Evolutionary conservation across 345 rosid species (phyloP).

Genomic region (Psidium guajava): DNA sequence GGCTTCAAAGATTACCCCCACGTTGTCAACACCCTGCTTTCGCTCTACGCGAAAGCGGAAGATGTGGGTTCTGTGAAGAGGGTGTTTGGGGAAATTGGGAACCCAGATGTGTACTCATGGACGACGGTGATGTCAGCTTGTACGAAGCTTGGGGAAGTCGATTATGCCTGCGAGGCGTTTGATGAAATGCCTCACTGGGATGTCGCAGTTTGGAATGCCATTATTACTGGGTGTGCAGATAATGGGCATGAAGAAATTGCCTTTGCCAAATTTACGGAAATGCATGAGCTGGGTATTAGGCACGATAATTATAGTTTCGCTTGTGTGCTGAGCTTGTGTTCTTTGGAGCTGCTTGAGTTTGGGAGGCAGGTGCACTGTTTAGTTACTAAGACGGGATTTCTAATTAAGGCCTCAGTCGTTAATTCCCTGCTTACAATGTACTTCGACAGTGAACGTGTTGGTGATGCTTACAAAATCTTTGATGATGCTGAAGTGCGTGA

Average conservation of each 20-base stretch:
- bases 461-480: constrained; percentile 33
- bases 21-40: constrained; percentile 56
- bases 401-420: constrained; percentile 30
- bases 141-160: constrained; percentile 30
- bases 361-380: constrained; percentile 60
- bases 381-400: constrained; percentile 45
- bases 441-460: constrained; percentile 25
- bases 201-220: constrained; percentile 55
- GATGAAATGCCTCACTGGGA: constrained; percentile 37
- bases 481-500: constrained; percentile 36
- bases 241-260: constrained; percentile 31
- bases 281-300: constrained; percentile 39
- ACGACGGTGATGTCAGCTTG: constrained; percentile 48
- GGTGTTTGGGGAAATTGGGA: constrained; percentile 34
- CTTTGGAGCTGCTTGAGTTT: constrained; percentile 19
- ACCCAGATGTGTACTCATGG: constrained; percentile 62
- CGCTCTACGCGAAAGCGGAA: constrained; percentile 31
- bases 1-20: constrained; percentile 34
- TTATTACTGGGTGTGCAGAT: constrained; percentile 65
- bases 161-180: constrained; percentile 42
- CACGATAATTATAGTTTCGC: constrained; percentile 61
- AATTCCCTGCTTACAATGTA: constrained; percentile 66
- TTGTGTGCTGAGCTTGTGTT: constrained; percentile 52
- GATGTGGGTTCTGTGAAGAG: constrained; percentile 26
- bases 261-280: constrained; percentile 38